Conservation (phyloP, 192 early-diverging fungal species). For the Coemansia umbellata region DNA sequence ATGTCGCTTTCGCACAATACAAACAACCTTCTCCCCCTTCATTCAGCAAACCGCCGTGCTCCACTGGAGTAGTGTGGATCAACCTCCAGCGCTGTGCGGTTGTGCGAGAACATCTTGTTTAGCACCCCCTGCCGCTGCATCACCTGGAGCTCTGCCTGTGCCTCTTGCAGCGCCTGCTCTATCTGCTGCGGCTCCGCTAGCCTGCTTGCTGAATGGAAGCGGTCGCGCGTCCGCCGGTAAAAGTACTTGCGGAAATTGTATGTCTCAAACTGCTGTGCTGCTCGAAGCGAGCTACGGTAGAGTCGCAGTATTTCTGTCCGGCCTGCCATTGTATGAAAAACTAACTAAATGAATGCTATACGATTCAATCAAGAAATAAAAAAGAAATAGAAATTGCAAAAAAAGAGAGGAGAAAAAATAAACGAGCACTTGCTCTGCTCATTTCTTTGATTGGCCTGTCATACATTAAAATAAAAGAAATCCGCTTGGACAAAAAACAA, state of each 20-base stretch:
- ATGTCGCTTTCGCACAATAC: too few species aligned
- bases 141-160: slow-evolving; percentile 64
- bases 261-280: slow-evolving; percentile 66
- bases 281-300: slow-evolving; percentile 72
- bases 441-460: too few species aligned
- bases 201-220: slow-evolving; percentile 61
- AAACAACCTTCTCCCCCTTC: background rate
- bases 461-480: too few species aligned
- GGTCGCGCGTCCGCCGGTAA: slow-evolving; percentile 72
- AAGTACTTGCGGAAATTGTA: slow-evolving; percentile 92
- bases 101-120: slow-evolving; percentile 67
- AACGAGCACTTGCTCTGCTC: too few species aligned
- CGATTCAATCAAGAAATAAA: slow-evolving; percentile 3
- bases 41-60: slow-evolving; percentile 18
- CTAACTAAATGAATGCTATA: background rate
- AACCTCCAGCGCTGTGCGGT: slow-evolving; percentile 68
- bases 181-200: slow-evolving; percentile 16
- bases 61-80: slow-evolving; percentile 27
- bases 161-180: slow-evolving; percentile 54
- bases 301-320: slow-evolving; percentile 65
- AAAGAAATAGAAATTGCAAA: slow-evolving; percentile 6
- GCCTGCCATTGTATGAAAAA: slow-evolving; percentile 22
- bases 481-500: too few species aligned
- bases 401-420: slow-evolving; percentile 2
- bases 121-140: slow-evolving; percentile 74